Evolutionary conservation across 805 yeast species (phyloP).

Genomic region (Vanderwaltozyma yarrowii): DNA sequence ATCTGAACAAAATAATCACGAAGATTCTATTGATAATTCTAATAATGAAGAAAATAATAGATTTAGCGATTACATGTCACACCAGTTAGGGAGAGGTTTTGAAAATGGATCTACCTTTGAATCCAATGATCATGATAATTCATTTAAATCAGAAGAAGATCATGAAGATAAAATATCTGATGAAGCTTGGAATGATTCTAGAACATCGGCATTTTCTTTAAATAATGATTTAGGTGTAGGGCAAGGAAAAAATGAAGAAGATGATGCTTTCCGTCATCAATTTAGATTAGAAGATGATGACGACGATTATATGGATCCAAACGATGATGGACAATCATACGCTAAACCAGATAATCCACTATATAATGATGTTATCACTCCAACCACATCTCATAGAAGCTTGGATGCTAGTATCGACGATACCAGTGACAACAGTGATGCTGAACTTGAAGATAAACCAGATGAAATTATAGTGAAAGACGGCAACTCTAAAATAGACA

Average conservation of each 20-base stretch:
- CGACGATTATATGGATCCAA: constrained; percentile 64
- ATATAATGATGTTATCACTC: constrained; percentile 32
- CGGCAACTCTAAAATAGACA: constrained; percentile 3
- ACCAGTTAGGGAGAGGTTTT: constrained; percentile 14
- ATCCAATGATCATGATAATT: constrained; percentile 13
- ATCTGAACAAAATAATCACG: constrained; percentile 10
- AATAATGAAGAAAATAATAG: constrained; percentile 11
- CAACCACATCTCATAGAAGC: constrained; percentile 10
- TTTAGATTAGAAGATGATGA: constrained; percentile 34
- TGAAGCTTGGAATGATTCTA: constrained; percentile 2
- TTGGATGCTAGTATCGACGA: constrained; percentile 9
- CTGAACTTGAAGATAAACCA: constrained; percentile 7
- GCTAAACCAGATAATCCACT: constrained; percentile 51
- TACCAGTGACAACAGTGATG: constrained; percentile 9
- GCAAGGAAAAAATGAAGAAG: constrained; percentile 10
- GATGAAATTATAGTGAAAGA: constrained; percentile 12
- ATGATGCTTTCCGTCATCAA: constrained; percentile 33
- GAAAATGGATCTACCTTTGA: constrained; percentile 16
- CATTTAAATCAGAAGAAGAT: constrained; percentile 12
- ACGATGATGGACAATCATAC: constrained; percentile 72
- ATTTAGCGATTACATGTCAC: constrained; percentile 23
- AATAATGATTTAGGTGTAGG: constrained; percentile 6
- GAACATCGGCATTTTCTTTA: constrained; percentile 5
- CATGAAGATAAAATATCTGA: constrained; percentile 11
- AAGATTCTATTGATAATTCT: constrained; percentile 2